Base-by-base conservation (phyloP, 1,284 basidiomycete species). In the Ceratobasidium sp. region DNA sequence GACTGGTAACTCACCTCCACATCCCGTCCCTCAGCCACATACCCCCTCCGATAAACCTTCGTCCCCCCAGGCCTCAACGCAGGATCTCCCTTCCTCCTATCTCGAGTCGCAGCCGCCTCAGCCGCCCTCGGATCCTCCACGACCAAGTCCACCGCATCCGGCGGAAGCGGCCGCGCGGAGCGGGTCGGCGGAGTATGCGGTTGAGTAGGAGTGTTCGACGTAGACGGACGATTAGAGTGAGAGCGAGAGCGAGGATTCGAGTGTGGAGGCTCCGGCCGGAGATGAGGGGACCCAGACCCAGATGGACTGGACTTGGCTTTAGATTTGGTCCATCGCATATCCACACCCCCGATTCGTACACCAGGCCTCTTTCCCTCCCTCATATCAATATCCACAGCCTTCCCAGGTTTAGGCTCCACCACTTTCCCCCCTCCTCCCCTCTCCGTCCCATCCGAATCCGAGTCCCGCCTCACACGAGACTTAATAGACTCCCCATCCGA, bases 91-190 rank as follows among this genome's bases (percentile, higher is more conserved):
- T 86, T 88, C 71, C 86, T 81, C 57, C 88, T 84, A 77, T 90
- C 88, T 33, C 84, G 82, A 33, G 82, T 82, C 79, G 85, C 83
- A 64, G 86, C 86, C 66, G 87, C 86, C 69, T 88, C 85, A 27
- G 85, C 86, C 14, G 87, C 88, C 11, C 84, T 80, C 6, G 80
- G 77, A 78, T 90, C 90, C 79, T 91, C 90, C 0, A 93, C 88
- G 1, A 95, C 86, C 14, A 96, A 84, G 80, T 96, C 93, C 3
- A 95, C 89, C 0, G 93, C 93, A 78, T 94, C 93, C 0, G 88
- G 86, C 1, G 90, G 91, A 15, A 92, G 82, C 33, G 69, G 44
- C 5, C 54, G 48, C 9, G 36, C 36, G 17, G 60, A 50, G n/a
- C 29, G 22, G 2, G 60, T 19, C 6, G 24, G 51, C 51, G 69